These are phyloP conservation scores for Rhizopogon vesiculosus DNA, from an alignment of 768 basidiomycete species.

Conservation along the genomic window DNA sequence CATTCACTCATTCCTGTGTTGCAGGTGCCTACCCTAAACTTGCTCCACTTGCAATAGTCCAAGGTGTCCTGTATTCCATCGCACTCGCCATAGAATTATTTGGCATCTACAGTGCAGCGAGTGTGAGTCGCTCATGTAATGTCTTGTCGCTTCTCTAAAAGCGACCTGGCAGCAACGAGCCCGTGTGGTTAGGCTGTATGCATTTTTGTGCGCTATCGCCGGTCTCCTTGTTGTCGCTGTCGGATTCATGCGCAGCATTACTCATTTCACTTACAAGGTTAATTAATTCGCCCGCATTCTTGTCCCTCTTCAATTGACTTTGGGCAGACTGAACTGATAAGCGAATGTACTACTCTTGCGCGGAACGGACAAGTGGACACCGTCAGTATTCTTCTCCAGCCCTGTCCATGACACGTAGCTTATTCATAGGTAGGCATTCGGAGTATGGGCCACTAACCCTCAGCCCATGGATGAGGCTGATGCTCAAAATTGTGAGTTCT, in stretches of 20 bases:
- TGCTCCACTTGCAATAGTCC: constrained; percentile 49
- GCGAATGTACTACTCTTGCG: constrained; percentile 44
- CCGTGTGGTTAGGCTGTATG: constrained; percentile 48
- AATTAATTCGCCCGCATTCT: constrained; percentile 3
- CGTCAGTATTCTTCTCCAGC: constrained; percentile 20
- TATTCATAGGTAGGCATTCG: constrained; percentile 34
- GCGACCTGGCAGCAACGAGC: constrained; percentile 45
- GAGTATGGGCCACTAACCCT: constrained; percentile 49
- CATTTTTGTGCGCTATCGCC: constrained; percentile 43
- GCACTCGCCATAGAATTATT: constrained; percentile 49
- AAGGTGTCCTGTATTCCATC: constrained; percentile 54
- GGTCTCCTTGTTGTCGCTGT: constrained; percentile 46
- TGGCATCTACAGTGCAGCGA: constrained; percentile 46
- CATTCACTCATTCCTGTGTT: not conserved
- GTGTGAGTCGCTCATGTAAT: constrained; percentile 35
- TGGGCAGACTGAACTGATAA: constrained; percentile 51
- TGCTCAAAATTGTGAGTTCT: constrained; percentile 34
- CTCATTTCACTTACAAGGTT: constrained; percentile 70
- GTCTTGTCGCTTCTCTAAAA: not conserved
- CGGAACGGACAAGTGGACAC: constrained; percentile 26
- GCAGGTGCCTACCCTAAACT: constrained; percentile 42
- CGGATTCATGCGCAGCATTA: constrained; percentile 50
- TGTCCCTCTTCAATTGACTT: not conserved
- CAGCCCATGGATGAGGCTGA: constrained; percentile 29
- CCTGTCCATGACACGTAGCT: constrained; percentile 12